Percentiles rank a stretch among this genome's conserved stretches.
phyloP scores from a whole-genome alignment of 148 eudicot species.

The Beta vulgaris region DNA sequence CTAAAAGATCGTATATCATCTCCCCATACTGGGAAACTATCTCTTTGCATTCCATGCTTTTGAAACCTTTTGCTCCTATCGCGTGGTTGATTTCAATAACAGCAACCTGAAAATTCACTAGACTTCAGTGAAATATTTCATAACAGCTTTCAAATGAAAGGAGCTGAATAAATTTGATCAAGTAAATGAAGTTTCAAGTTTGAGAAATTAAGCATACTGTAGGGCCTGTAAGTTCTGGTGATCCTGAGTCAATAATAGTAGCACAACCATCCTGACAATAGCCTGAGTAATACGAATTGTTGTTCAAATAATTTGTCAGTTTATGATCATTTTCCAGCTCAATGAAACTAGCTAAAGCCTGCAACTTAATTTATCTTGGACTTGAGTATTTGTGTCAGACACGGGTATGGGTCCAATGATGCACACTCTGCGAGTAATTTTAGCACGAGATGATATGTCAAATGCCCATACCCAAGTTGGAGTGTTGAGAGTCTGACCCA shows the following conservation, averaged over 20 bases:
- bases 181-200: background rate
- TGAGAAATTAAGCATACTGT: slow-evolving; percentile 42
- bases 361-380: too few species aligned
- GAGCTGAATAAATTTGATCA: background rate
- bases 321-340: background rate
- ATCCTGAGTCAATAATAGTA: slow-evolving; percentile 79
- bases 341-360: too few species aligned
- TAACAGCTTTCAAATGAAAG: too few species aligned
- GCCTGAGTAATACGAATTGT: slow-evolving; percentile 34
- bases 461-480: too few species aligned
- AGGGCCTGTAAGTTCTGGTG: slow-evolving; percentile 82
- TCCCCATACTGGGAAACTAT: slow-evolving; percentile 58
- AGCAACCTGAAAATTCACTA: slow-evolving; percentile 38
- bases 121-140: background rate
- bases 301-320: background rate
- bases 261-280: slow-evolving; percentile 67
- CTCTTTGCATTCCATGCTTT: slow-evolving; percentile 57
- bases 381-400: too few species aligned
- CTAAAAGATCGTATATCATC: slow-evolving; percentile 59
- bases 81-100: slow-evolving; percentile 71
- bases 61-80: slow-evolving; percentile 66
- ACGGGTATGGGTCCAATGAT: too few species aligned
- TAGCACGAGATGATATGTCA: too few species aligned
- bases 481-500: too few species aligned
- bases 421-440: too few species aligned